phyloP scores from a whole-genome alignment of 306 rosid species.

The Inga laurina region DNA sequence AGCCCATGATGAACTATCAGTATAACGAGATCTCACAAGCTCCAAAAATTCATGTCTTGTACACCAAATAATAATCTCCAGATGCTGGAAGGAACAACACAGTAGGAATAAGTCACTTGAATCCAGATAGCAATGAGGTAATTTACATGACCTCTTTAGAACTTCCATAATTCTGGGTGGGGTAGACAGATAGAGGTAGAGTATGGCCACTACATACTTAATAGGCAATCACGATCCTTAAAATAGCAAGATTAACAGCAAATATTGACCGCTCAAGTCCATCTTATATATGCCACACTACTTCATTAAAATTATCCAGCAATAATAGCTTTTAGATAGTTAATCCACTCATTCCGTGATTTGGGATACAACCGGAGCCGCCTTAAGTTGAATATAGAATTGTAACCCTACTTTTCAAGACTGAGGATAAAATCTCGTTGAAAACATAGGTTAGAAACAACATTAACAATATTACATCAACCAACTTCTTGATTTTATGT shows the following conservation, averaged over 20 bases:
- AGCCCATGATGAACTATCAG: constrained; percentile 64
- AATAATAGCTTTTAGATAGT: neutral
- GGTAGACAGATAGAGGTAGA: constrained; percentile 16
- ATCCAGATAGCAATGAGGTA: constrained; percentile 22
- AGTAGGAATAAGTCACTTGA: constrained; percentile 22
- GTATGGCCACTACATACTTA: neutral
- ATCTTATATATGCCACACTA: neutral
- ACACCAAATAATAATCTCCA: constrained; percentile 93
- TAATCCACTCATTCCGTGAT: neutral
- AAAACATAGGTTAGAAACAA: constrained; percentile 10
- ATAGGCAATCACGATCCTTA: constrained; percentile 24
- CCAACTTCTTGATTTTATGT: constrained; percentile 12
- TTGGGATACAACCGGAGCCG: neutral
- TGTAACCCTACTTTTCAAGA: constrained; percentile 19
- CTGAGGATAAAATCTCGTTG: neutral
- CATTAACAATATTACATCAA: neutral
- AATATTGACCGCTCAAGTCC: constrained; percentile 16
- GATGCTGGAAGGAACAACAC: constrained; percentile 62
- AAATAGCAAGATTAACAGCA: constrained; percentile 7
- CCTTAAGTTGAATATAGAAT: neutral
- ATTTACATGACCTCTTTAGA: neutral
- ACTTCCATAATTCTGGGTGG: constrained; percentile 9
- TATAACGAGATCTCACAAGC: constrained; percentile 53
- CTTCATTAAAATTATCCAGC: neutral
- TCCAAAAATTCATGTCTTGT: constrained; percentile 74